phyloP scores from a whole-genome alignment of 2,329 filamentous ascomycete species.

The Pseudodiploospora longispora region DNA sequence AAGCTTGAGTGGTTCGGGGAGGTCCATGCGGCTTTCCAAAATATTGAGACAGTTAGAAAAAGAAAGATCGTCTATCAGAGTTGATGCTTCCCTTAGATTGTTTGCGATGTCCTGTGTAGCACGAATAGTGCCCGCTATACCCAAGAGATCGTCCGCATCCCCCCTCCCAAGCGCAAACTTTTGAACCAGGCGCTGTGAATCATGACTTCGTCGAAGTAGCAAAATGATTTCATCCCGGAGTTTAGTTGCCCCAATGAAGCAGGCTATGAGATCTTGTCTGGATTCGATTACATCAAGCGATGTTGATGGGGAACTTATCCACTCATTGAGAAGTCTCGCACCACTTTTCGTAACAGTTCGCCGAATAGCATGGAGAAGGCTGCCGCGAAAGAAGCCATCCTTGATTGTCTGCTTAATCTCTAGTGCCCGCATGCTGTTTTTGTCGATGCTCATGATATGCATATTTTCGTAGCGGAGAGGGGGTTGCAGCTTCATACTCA shows the following conservation, averaged over 20 bases:
- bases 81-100: conserved; percentile 28
- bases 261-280: conserved; percentile 72
- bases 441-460: conserved; percentile 84
- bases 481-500: conserved; percentile 73
- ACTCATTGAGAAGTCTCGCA: conserved; percentile 71
- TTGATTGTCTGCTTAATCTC: conserved; percentile 83
- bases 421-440: conserved; percentile 78
- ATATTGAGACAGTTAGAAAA: conserved; percentile 29
- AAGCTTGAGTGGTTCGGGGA: conserved; percentile 60
- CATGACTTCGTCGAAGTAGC: conserved; percentile 67
- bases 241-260: conserved; percentile 57
- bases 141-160: conserved; percentile 84
- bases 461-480: conserved; percentile 66
- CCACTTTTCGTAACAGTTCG: conserved; percentile 89
- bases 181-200: conserved; percentile 83
- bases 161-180: conserved; percentile 89
- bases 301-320: conserved; percentile 88
- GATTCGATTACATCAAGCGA: conserved; percentile 69
- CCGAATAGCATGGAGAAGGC: conserved; percentile 80
- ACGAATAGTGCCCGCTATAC: conserved; percentile 70
- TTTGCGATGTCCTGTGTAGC: conserved; percentile 60
- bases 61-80: conserved; percentile 8
- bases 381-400: conserved; percentile 72
- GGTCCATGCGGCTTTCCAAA: conserved; percentile 51
- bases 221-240: conserved; percentile 62